A percentile compares a stretch with the other conserved stretches of the same genome.
phyloP scores from a whole-genome alignment of 768 basidiomycete species.

The Strobilomyces confusus region DNA sequence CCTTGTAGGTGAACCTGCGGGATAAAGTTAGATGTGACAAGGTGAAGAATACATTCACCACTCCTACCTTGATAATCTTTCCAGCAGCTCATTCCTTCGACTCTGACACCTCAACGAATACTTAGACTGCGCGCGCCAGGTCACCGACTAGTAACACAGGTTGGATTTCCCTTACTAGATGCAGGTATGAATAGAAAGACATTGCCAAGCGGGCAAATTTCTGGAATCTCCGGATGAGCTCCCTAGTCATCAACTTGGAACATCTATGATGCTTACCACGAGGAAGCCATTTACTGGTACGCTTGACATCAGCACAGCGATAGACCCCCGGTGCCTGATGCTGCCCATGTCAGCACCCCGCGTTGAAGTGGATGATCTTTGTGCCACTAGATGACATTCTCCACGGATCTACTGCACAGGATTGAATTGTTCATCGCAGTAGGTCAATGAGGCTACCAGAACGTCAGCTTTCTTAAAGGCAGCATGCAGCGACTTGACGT shows the following conservation, averaged over 20 bases:
- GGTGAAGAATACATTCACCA: conserved; percentile 15
- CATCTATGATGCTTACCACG: conserved; percentile 41
- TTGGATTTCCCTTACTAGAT: conserved; percentile 70
- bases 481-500: conserved; percentile 37
- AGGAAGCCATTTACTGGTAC: conserved; percentile 74
- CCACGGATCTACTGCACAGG: conserved; percentile 58
- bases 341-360: conserved; percentile 62
- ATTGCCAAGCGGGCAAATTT: conserved; percentile 57
- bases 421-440: conserved; percentile 60
- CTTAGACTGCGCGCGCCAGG: conserved; percentile 57
- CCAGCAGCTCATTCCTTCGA: conserved; percentile 35
- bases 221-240: conserved; percentile 29
- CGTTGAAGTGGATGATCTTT: conserved; percentile 63
- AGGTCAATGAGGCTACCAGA: conserved; percentile 67
- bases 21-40: conserved; percentile 33
- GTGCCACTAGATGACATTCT: conserved; percentile 69
- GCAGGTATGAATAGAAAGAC: conserved; percentile 72
- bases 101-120: conserved; percentile 43
- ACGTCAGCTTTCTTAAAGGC: conserved; percentile 55
- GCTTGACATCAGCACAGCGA: too few relatives aligned
- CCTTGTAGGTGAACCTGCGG: conserved; percentile 60
- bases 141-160: conserved; percentile 74
- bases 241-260: not conserved
- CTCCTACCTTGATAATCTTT: conserved; percentile 45
- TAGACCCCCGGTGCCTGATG: too few relatives aligned